A percentile compares a stretch with the other conserved stretches of the same genome.
Evolutionary conservation across 2,329 filamentous ascomycete genomes (phyloP).

Genomic region (Coniochaeta sp.): DNA sequence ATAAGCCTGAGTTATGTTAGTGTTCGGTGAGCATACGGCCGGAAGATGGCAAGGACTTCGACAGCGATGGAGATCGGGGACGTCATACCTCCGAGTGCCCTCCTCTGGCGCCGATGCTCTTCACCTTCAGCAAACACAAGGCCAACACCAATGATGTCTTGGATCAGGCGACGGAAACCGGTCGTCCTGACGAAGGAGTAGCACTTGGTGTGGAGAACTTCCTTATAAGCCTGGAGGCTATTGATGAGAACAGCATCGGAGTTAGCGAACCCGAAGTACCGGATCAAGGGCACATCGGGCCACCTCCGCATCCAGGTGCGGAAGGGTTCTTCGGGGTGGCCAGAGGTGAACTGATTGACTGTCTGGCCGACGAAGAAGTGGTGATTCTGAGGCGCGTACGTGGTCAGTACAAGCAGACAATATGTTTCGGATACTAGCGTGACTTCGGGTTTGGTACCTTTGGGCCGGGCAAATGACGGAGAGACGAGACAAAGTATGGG

Average conservation of each 20-base stretch:
- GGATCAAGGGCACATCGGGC: constrained; percentile 28
- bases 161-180: constrained; percentile 22
- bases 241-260: constrained; percentile 29
- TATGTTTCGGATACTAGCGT: not conserved
- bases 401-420: not conserved
- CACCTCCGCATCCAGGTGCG: constrained; percentile 21
- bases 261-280: constrained; percentile 26
- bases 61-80: not conserved
- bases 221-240: constrained; percentile 24
- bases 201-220: constrained; percentile 28
- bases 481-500: constrained; percentile 31
- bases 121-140: constrained; percentile 28
- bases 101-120: constrained; percentile 24
- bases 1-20: constrained; percentile 16
- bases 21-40: not conserved
- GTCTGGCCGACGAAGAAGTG: constrained; percentile 30
- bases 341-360: constrained; percentile 18
- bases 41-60: not conserved
- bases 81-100: constrained; percentile 18
- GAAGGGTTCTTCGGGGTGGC: constrained; percentile 16
- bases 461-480: constrained; percentile 36
- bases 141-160: constrained; percentile 26
- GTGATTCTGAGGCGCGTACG: constrained; percentile 21
- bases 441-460: constrained; percentile 19
- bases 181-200: constrained; percentile 29